These are phyloP conservation scores for Phytomonas francai DNA, from an alignment of 208 protist genomes.

Conservation along the genomic window DNA sequence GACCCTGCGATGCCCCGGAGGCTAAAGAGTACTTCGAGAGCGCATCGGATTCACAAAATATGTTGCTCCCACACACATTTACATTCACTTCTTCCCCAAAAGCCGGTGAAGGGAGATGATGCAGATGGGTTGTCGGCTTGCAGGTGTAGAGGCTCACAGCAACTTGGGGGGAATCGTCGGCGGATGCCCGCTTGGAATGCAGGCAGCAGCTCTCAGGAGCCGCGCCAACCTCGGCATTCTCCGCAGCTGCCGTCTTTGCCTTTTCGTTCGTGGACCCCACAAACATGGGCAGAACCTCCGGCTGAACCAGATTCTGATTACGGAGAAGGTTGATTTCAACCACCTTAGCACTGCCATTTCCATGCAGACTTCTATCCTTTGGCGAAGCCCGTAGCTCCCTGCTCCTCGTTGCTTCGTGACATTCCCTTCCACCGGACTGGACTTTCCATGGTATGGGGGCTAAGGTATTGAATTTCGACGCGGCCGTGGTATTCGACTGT, in stretches of 20 bases:
- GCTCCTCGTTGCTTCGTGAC: background rate
- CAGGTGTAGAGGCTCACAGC: background rate
- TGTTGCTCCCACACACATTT: background rate
- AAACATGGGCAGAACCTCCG: background rate
- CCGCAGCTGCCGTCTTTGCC: background rate
- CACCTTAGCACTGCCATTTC: background rate
- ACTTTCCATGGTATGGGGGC: background rate
- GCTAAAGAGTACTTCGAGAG: background rate
- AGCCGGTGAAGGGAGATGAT: background rate
- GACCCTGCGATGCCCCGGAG: background rate
- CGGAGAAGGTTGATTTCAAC: background rate
- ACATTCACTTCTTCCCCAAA: background rate
- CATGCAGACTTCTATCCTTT: background rate
- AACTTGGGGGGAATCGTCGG: background rate
- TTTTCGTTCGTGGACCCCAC: background rate
- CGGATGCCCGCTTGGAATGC: background rate
- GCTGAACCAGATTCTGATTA: background rate
- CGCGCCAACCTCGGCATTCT: background rate
- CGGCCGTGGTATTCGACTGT: background rate
- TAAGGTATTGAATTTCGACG: background rate
- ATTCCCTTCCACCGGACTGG: background rate
- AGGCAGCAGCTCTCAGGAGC: background rate
- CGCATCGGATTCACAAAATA: background rate
- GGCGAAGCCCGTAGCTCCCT: background rate
- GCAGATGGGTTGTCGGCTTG: background rate